Conservation (phyloP, 495 filamentous ascomycete species). For the Penicillium cinerascens region DNA sequence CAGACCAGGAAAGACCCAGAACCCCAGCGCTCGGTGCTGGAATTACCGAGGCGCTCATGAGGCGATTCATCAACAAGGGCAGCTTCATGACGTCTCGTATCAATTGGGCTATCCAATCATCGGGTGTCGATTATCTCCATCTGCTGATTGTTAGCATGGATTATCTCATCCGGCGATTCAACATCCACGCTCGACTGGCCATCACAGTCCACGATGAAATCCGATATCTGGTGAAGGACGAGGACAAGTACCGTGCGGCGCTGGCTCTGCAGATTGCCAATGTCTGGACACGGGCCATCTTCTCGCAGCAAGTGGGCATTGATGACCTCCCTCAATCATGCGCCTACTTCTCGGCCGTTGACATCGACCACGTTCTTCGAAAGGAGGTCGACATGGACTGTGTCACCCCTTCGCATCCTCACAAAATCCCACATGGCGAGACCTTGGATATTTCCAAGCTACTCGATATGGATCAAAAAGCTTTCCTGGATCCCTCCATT, state of each 20-base stretch:
- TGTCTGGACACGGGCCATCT: conserved; percentile 95
- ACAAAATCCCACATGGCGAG: conserved; percentile 80
- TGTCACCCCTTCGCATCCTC: conserved; percentile 79
- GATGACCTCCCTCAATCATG: conserved; percentile 89
- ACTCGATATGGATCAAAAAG: conserved; percentile 60
- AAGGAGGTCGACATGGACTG: conserved; percentile 99
- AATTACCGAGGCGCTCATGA: conserved; percentile 92
- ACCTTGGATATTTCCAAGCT: conserved; percentile 74
- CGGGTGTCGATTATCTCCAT: conserved; percentile 95
- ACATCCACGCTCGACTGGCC: conserved; percentile 75
- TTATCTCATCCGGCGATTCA: conserved; percentile 82
- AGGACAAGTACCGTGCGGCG: conserved; percentile 82
- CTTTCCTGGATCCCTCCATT: conserved; percentile 62
- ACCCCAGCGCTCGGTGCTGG: conserved; percentile 95
- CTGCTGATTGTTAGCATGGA: conserved; percentile 94
- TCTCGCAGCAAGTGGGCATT: conserved; percentile 93
- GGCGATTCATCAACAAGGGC: conserved; percentile 80
- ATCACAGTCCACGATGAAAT: conserved; percentile 99
- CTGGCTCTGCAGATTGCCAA: conserved; percentile 94
- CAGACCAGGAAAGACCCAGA: conserved; percentile 84
- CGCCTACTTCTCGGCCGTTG: conserved; percentile 92
- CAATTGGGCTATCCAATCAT: conserved; percentile 99
- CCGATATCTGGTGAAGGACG: conserved; percentile 80
- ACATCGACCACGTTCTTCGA: conserved; percentile 88
- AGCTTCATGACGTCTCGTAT: conserved; percentile 94